Conservation (phyloP, 1,139 yeast species). For the Geotrichum phurueaensis region DNA sequence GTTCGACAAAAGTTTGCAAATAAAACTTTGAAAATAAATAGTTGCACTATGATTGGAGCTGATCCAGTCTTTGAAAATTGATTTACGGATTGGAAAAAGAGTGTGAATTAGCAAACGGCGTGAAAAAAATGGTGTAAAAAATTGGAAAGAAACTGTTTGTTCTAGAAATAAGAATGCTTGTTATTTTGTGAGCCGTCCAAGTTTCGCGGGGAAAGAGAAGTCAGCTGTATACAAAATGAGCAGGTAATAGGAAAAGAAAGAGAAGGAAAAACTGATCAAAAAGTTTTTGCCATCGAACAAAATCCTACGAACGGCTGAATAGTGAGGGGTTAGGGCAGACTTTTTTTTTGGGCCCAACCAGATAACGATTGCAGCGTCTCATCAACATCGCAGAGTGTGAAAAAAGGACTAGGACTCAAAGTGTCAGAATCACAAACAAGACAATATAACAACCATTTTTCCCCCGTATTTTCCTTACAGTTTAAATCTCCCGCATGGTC, state of each 20-base stretch:
- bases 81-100: background rate
- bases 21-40: background rate
- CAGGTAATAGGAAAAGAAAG: background rate
- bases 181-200: background rate
- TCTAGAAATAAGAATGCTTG: background rate
- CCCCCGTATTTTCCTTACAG: background rate
- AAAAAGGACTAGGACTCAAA: background rate
- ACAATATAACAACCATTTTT: background rate
- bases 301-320: background rate
- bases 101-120: background rate
- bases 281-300: background rate
- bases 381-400: background rate
- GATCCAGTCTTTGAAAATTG: background rate
- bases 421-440: background rate
- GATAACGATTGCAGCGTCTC: background rate
- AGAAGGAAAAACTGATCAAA: background rate
- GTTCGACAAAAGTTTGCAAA: background rate
- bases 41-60: background rate
- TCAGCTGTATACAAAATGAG: background rate
- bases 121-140: background rate
- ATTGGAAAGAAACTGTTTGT: background rate
- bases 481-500: background rate
- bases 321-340: background rate
- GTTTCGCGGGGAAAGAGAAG: background rate
- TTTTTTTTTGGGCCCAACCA: background rate